Evolutionary conservation across 352 stramenopile species (phyloP).

Genomic region (Vaucheria bursata): DNA sequence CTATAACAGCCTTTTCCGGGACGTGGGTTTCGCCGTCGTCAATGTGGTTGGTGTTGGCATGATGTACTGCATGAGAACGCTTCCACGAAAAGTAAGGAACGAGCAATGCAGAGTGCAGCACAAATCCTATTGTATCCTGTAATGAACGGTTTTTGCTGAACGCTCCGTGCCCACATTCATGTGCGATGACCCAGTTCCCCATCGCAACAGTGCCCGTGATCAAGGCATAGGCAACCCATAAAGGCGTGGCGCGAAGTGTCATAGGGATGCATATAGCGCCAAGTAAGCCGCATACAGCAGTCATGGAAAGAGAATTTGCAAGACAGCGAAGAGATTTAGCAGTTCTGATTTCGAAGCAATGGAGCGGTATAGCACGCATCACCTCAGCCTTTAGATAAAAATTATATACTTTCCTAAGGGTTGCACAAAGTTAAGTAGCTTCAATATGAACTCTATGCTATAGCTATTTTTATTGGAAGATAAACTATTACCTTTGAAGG

Average conservation of each 20-base stretch:
- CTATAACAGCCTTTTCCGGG: constrained; percentile 52
- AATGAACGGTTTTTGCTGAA: constrained; percentile 79
- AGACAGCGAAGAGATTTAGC: constrained; percentile 66
- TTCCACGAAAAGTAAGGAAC: constrained; percentile 93
- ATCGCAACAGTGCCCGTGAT: constrained; percentile 84
- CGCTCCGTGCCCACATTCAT: constrained; percentile 88
- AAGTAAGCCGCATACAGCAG: constrained; percentile 67
- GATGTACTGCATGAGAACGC: constrained; percentile 85
- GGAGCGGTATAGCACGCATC: constrained; percentile 74
- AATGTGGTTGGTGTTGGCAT: constrained; percentile 90
- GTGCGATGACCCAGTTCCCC: constrained; percentile 76
- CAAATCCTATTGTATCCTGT: constrained; percentile 83
- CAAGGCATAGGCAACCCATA: constrained; percentile 84
- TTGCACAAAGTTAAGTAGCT: neutral
- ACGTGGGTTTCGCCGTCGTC: constrained; percentile 65
- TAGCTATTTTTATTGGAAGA: neutral
- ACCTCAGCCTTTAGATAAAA: constrained; percentile 56
- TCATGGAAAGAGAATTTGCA: constrained; percentile 66
- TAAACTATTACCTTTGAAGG: constrained; percentile 17
- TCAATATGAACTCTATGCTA: neutral
- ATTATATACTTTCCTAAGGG: neutral
- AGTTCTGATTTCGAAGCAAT: constrained; percentile 88
- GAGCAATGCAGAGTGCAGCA: constrained; percentile 83
- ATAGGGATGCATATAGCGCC: constrained; percentile 61
- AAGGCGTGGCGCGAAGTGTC: constrained; percentile 66